phyloP scores from a whole-genome alignment of 192 early-diverging fungal genomes.

The Coemansia sp. region DNA sequence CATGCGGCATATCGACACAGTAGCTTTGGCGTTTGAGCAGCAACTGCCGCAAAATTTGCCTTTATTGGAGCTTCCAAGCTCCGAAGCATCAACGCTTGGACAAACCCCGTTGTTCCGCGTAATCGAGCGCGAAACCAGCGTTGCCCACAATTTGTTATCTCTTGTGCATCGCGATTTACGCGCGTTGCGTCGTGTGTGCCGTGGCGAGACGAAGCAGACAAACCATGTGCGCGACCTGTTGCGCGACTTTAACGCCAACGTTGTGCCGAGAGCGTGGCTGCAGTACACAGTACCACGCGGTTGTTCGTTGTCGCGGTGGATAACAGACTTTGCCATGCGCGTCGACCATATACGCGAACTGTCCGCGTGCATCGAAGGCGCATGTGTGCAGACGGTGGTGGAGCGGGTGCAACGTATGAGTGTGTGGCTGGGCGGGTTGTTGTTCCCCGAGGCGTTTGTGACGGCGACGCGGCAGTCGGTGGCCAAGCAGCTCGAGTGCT shows the following conservation, averaged over 20 bases:
- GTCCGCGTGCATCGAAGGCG: conserved; percentile 16
- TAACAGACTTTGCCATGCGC: conserved; percentile 71
- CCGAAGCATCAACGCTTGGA: background rate
- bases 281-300: conserved; percentile 51
- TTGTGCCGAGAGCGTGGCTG: conserved; percentile 68
- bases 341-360: conserved; percentile 64
- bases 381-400: background rate
- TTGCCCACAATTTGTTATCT: conserved; percentile 59
- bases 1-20: conserved; percentile 66
- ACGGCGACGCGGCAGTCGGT: conserved; percentile 87
- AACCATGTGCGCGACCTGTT: conserved; percentile 79
- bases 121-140: conserved; percentile 76
- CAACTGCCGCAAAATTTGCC: conserved; percentile 53
- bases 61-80: background rate
- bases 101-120: conserved; percentile 75
- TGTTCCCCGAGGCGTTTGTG: conserved; percentile 87
- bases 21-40: conserved; percentile 60
- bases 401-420: conserved; percentile 14
- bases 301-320: conserved; percentile 59
- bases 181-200: conserved; percentile 65
- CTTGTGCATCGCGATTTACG: conserved; percentile 67
- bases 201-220: conserved; percentile 81
- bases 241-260: conserved; percentile 65
- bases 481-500: conserved; percentile 71
- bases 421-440: conserved; percentile 85